Evolutionary conservation across 2,329 filamentous ascomycete species (phyloP).

Genomic region (Fusarium luffae): DNA sequence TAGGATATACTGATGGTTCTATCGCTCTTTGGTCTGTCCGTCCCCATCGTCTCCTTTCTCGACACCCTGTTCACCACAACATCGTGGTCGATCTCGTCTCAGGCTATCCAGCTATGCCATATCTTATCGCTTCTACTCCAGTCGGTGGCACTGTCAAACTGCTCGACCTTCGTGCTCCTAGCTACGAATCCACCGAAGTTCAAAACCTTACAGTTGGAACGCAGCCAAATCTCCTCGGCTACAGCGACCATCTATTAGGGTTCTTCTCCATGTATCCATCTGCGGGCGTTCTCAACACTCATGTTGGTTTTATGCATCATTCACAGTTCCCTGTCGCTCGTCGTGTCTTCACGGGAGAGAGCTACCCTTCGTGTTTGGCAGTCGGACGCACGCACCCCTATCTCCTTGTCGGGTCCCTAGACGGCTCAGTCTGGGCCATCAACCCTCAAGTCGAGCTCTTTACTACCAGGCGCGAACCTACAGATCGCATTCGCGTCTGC

Average conservation of each 20-base stretch:
- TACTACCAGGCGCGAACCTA: constrained; percentile 48
- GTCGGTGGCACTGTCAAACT: constrained; percentile 65
- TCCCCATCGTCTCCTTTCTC: constrained; percentile 60
- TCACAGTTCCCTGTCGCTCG: constrained; percentile 65
- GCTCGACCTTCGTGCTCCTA: constrained; percentile 64
- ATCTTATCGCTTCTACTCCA: constrained; percentile 65
- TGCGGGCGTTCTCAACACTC: constrained; percentile 63
- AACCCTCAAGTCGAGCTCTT: constrained; percentile 55
- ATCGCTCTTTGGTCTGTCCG: constrained; percentile 67
- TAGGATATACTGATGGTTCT: constrained; percentile 68
- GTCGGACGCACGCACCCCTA: constrained; percentile 64
- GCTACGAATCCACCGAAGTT: constrained; percentile 64
- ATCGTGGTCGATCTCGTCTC: constrained; percentile 65
- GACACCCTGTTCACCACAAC: constrained; percentile 65
- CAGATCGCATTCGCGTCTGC: constrained; percentile 56
- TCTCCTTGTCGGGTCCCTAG: constrained; percentile 63
- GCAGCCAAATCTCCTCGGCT: constrained; percentile 64
- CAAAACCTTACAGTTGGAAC: constrained; percentile 62
- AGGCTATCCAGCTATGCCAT: constrained; percentile 67
- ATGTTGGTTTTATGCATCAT: constrained; percentile 64
- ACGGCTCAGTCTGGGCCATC: constrained; percentile 64
- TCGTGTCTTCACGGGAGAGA: constrained; percentile 62
- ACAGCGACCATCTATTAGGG: constrained; percentile 66
- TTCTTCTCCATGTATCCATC: constrained; percentile 65
- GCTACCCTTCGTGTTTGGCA: constrained; percentile 62